A percentile compares a stretch with the other conserved stretches of the same genome.
These are phyloP conservation scores for Thielaviopsis ethacetica DNA, from an alignment of 2,329 filamentous ascomycete species.

Conservation along the genomic window DNA sequence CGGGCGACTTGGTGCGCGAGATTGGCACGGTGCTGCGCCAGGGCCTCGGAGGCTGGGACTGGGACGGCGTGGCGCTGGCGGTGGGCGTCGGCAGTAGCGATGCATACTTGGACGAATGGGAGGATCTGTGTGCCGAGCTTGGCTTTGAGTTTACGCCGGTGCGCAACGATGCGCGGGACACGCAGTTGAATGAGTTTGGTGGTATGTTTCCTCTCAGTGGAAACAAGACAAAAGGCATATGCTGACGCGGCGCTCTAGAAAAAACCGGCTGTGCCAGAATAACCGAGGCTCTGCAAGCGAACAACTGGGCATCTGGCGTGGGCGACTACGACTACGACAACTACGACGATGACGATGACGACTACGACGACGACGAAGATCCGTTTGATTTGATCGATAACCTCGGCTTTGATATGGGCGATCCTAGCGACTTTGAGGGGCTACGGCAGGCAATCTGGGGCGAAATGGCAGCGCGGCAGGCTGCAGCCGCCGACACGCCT, in stretches of 20 bases:
- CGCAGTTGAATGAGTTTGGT: slow-evolving; percentile 39
- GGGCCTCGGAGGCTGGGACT: slow-evolving; percentile 42
- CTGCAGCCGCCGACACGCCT: slow-evolving; percentile 13
- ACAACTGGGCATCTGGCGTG: slow-evolving; percentile 39
- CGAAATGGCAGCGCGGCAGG: slow-evolving; percentile 18
- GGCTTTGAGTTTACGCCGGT: slow-evolving; percentile 49
- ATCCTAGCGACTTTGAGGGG: slow-evolving; percentile 34
- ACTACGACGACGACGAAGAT: slow-evolving; percentile 17
- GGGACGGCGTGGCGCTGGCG: slow-evolving; percentile 48
- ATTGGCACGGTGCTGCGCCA: slow-evolving; percentile 39
- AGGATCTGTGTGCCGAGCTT: slow-evolving; percentile 38
- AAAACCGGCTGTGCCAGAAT: slow-evolving; percentile 41
- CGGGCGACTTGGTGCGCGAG: slow-evolving; percentile 28
- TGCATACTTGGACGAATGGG: slow-evolving; percentile 39
- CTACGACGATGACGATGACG: slow-evolving; percentile 19
- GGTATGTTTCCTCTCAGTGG: slow-evolving; percentile 26
- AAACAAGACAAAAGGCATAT: no score
- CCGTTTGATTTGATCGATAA: slow-evolving; percentile 27
- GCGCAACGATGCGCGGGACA: slow-evolving; percentile 22
- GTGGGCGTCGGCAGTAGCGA: slow-evolving; percentile 34
- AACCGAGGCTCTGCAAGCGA: slow-evolving; percentile 45
- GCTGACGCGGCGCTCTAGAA: slow-evolving; percentile 24
- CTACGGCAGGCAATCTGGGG: slow-evolving; percentile 36
- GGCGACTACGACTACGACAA: slow-evolving; percentile 17
- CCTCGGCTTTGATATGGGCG: slow-evolving; percentile 31